Conservation (phyloP, 2,329 filamentous ascomycete genomes). For the Macroventuria anomochaeta region DNA sequence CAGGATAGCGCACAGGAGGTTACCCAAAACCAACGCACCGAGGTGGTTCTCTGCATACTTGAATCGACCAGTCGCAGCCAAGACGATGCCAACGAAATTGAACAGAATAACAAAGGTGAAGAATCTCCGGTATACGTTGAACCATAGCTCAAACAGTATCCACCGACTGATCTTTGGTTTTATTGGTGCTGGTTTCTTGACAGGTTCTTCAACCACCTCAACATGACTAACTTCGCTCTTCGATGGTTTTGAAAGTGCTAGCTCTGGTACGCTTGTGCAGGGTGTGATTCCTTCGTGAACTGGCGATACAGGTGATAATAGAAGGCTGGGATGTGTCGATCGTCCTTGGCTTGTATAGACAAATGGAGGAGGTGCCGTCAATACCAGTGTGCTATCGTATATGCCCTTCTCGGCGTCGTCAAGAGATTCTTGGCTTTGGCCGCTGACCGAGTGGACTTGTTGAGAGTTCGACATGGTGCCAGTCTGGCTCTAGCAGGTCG, state of each 20-base stretch:
- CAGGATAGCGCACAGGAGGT: slow-evolving; percentile 40
- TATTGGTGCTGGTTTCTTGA: slow-evolving; percentile 27
- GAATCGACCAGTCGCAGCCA: slow-evolving; percentile 38
- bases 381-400: slow-evolving; percentile 32
- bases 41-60: slow-evolving; percentile 43
- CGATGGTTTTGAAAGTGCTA: slow-evolving; percentile 33
- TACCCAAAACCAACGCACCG: slow-evolving; percentile 43
- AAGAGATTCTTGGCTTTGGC: slow-evolving; percentile 32
- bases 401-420: slow-evolving; percentile 46
- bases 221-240: slow-evolving; percentile 27
- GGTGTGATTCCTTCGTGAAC: slow-evolving; percentile 46
- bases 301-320: slow-evolving; percentile 32
- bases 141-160: slow-evolving; percentile 44
- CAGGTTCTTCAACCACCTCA: slow-evolving; percentile 20
- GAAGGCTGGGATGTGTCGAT: slow-evolving; percentile 15
- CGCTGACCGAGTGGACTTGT: slow-evolving; percentile 21
- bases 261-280: slow-evolving; percentile 40
- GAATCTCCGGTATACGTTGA: slow-evolving; percentile 47
- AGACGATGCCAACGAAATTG: slow-evolving; percentile 40
- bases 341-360: slow-evolving; percentile 34
- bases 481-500: slow-evolving; percentile 14
- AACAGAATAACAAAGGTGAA: slow-evolving; percentile 42
- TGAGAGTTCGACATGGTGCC: slow-evolving; percentile 34
- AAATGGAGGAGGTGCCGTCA: slow-evolving; percentile 34
- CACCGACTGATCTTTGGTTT: slow-evolving; percentile 38